Evolutionary conservation across 495 filamentous ascomycete species (phyloP).

Genomic region (Hyphodiscus hymeniophilus): DNA sequence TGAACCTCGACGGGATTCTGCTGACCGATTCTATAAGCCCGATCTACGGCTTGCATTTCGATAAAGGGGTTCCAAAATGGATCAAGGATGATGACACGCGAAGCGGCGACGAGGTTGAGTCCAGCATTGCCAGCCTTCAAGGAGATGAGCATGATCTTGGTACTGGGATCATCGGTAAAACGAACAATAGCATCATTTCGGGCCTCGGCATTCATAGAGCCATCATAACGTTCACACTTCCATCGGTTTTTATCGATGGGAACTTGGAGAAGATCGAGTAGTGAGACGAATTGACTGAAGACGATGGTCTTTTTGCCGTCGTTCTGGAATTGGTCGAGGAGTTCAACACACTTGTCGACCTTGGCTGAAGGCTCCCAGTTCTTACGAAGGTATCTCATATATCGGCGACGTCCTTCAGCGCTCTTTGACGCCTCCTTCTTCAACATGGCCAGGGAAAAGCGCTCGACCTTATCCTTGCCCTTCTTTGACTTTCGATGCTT

Average conservation of each 20-base stretch:
- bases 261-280: slow-evolving; percentile 90
- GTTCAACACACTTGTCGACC: slow-evolving; percentile 63
- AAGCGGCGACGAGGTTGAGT: slow-evolving; percentile 80
- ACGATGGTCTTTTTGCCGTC: slow-evolving; percentile 73
- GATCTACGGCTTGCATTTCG: slow-evolving; percentile 91
- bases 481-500: slow-evolving; percentile 27
- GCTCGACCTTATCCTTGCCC: slow-evolving; percentile 32
- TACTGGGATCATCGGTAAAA: slow-evolving; percentile 58
- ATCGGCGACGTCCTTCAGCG: slow-evolving; percentile 47
- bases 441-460: slow-evolving; percentile 49
- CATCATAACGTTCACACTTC: slow-evolving; percentile 73
- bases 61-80: slow-evolving; percentile 97
- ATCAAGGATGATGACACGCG: slow-evolving; percentile 84
- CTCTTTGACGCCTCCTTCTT: slow-evolving; percentile 57
- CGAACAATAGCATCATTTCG: slow-evolving; percentile 64
- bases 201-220: slow-evolving; percentile 62
- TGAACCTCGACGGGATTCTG: slow-evolving; percentile 66
- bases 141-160: slow-evolving; percentile 78
- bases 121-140: slow-evolving; percentile 89
- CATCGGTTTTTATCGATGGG: slow-evolving; percentile 53
- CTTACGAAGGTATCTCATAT: slow-evolving; percentile 61
- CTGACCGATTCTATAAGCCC: slow-evolving; percentile 88
- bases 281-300: slow-evolving; percentile 86
- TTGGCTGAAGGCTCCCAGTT: slow-evolving; percentile 72
- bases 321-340: slow-evolving; percentile 38